Evolutionary conservation across 73 alveolate species (phyloP), one percentile per base, ranked within the genome.

Genomic region (Symbiodinium natans): DNA sequence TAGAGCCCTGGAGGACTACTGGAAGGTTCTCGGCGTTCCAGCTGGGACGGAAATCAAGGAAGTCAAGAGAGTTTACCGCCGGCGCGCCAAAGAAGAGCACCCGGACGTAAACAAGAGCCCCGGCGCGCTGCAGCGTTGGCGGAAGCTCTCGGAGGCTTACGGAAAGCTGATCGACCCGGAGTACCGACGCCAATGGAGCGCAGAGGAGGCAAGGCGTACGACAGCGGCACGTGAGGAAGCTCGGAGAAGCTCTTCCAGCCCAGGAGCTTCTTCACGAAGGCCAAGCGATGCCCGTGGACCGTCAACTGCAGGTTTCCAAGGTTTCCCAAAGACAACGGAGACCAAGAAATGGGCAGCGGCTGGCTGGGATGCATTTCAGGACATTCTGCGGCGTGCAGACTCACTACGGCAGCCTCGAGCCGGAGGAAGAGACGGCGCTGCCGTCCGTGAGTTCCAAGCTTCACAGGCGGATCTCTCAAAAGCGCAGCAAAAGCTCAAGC

Each of bases 101-200:
- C 99, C 99, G 15, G 99, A 99, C 99, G 99, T 99, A 73, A 99
- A 99, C 95, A 99, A 99, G 99, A 99, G 99, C n/a, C 99, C 99
- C 29, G 99, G 90, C 41, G 99, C 99, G 2, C 84, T 98, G 95
- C 99, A 96, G 92, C 99, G 98, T 38, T 99, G 99, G 88, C 99
- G 93, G 10, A 83, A 40, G 39, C 85, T 99, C 41, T 98, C 98
- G 41, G 98, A 90, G 86, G 99, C 99, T 23, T 99, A 99, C 39
- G 99, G 98, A 68, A 99, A 99, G 48, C 71, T 99, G 36, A 92
- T 99, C 29, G 99, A 99, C 63, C 98, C 98, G 6, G 86, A 10
- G 34, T 88, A 88, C 74, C 95, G 95, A 2, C 41, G 43, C n/a
- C 27, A 29, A 36, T 88, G 95, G 95, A 83, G 71, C 33, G 80